Percentiles rank a stretch among this genome's conserved stretches.
Conservation (phyloP, 2,329 filamentous ascomycete species). For the Phoma sp. region DNA sequence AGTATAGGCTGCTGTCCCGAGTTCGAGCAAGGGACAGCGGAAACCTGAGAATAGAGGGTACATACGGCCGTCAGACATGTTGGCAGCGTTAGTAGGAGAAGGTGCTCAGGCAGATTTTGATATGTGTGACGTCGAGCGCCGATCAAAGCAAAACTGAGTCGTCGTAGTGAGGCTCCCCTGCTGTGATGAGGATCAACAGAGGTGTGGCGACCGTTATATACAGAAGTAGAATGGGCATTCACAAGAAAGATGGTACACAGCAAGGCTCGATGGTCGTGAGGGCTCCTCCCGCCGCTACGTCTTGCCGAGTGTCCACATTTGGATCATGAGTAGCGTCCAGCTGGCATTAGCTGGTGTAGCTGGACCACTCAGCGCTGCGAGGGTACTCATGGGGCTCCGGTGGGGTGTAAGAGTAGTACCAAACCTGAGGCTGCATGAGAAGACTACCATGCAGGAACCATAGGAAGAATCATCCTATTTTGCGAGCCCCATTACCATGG, state of each 20-base stretch:
- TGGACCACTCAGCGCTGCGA: constrained; percentile 45
- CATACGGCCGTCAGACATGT: constrained; percentile 65
- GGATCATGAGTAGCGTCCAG: constrained; percentile 44
- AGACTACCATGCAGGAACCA: constrained; percentile 34
- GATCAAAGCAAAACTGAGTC: constrained; percentile 5
- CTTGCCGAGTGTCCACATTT: constrained; percentile 46
- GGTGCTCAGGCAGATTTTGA: constrained; percentile 4
- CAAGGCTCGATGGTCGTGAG: constrained; percentile 42
- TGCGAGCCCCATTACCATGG: constrained; percentile 33
- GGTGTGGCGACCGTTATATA: constrained; percentile 47
- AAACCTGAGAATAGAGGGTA: constrained; percentile 17
- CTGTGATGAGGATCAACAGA: constrained; percentile 30
- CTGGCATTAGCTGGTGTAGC: constrained; percentile 35
- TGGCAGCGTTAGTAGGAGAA: constrained; percentile 14
- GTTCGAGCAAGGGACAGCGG: background rate
- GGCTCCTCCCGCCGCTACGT: constrained; percentile 46
- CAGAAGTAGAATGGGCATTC: constrained; percentile 32
- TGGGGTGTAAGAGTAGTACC: constrained; percentile 40
- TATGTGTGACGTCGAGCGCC: constrained; percentile 2
- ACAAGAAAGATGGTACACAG: constrained; percentile 33
- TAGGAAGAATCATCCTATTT: constrained; percentile 35
- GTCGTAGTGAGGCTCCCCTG: constrained; percentile 20
- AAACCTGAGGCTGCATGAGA: constrained; percentile 23
- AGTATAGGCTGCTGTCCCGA: background rate
- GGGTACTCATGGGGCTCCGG: constrained; percentile 32